phyloP scores from a whole-genome alignment of 1,284 basidiomycete genomes.

The Ceratobasidium sp. region DNA sequence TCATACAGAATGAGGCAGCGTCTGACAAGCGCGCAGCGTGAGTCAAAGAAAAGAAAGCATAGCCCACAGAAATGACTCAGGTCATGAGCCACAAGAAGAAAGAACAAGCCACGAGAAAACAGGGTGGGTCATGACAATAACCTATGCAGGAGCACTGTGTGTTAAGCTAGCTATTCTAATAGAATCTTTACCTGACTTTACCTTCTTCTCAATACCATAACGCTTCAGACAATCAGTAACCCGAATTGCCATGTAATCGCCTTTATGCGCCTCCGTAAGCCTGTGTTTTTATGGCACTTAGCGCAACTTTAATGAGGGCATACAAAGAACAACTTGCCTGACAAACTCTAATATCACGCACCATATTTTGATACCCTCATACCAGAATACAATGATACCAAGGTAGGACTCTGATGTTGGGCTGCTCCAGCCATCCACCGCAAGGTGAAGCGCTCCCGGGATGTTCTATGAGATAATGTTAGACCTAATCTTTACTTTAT shows the following conservation, averaged over 20 bases:
- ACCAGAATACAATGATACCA: slow-evolving; percentile 23
- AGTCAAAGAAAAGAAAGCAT: no score
- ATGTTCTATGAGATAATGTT: background rate
- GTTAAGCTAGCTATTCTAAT: no score
- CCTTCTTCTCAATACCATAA: slow-evolving; percentile 21
- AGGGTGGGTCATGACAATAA: no score
- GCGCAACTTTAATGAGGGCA: no score
- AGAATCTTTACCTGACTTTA: no score
- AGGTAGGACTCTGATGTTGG: slow-evolving; percentile 16
- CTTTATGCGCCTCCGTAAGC: slow-evolving; percentile 8
- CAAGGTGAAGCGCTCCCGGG: slow-evolving; percentile 24
- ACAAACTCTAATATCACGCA: slow-evolving; percentile 9
- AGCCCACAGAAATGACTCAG: no score
- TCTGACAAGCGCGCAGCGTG: no score
- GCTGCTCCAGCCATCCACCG: slow-evolving; percentile 22
- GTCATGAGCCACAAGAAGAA: no score
- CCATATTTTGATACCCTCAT: background rate
- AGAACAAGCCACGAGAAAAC: no score
- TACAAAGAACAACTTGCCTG: background rate
- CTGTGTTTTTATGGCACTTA: background rate
- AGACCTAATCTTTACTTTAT: no score
- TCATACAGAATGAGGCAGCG: no score
- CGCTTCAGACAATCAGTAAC: slow-evolving; percentile 1
- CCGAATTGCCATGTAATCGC: slow-evolving; percentile 8
- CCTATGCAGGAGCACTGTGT: background rate